Evolutionary conservation across 495 filamentous ascomycete genomes (phyloP).

Genomic region (Neurospora sp.): DNA sequence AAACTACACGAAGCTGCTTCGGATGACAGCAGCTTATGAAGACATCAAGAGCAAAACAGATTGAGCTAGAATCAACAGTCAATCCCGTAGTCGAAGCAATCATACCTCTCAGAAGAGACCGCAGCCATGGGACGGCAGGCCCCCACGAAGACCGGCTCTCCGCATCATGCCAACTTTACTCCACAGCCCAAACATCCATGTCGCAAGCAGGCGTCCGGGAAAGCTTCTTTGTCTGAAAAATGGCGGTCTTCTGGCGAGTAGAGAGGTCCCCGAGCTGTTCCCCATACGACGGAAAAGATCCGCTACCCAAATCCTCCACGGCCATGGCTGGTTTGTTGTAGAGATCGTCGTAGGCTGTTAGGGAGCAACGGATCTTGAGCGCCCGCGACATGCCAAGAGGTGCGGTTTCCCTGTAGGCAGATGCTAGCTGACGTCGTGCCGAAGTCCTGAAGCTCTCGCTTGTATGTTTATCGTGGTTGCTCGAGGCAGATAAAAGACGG

Average conservation of each 20-base stretch:
- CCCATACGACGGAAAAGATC: background rate
- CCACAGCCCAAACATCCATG: too few species aligned
- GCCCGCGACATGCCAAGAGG: background rate
- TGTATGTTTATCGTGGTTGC: background rate
- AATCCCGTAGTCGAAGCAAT: background rate
- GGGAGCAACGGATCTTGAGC: background rate
- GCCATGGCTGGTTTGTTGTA: background rate
- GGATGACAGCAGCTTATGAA: background rate
- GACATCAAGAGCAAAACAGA: background rate
- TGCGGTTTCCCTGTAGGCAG: background rate
- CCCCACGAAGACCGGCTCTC: too few species aligned
- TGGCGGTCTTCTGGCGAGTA: background rate
- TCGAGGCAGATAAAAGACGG: background rate
- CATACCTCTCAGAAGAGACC: background rate
- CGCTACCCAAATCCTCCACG: background rate
- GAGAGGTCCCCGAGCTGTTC: background rate
- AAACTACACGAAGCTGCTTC: background rate
- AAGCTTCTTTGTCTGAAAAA: background rate
- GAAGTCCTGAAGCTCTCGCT: background rate
- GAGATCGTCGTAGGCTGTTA: background rate
- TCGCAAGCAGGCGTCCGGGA: background rate
- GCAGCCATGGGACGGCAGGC: background rate
- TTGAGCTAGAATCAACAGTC: background rate
- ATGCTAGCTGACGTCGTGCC: background rate
- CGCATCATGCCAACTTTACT: too few species aligned